Conservation (phyloP, 768 basidiomycete genomes). For the Mycena rebaudengoi region DNA sequence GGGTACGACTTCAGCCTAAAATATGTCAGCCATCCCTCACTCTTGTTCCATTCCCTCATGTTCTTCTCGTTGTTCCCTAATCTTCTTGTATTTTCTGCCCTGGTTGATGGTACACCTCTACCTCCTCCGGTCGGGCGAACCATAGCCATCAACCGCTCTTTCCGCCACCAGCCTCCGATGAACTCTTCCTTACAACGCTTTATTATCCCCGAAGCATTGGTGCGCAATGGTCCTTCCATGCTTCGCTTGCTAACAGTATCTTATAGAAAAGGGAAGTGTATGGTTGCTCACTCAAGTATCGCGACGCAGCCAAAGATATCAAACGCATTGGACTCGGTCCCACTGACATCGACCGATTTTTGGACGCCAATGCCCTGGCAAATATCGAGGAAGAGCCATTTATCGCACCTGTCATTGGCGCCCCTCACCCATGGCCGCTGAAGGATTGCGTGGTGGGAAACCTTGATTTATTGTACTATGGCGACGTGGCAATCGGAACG, state of each 20-base stretch:
- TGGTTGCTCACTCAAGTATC: slow-evolving; percentile 2
- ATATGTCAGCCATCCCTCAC: not conserved
- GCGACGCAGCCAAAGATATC: not conserved
- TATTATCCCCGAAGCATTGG: not conserved
- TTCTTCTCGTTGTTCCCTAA: not conserved
- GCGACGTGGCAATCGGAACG: slow-evolving; percentile 50
- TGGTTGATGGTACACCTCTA: slow-evolving; percentile 9
- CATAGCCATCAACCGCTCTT: slow-evolving; percentile 14
- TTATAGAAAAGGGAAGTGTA: slow-evolving; percentile 2
- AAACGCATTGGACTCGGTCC: too few species aligned
- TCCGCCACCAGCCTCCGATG: slow-evolving; percentile 3
- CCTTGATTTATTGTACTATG: slow-evolving; percentile 54
- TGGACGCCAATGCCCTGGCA: not conserved
- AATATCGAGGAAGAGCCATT: slow-evolving; percentile 17
- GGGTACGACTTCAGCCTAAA: not conserved
- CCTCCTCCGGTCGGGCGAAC: not conserved
- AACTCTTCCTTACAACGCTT: slow-evolving; percentile 10
- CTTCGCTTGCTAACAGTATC: not conserved
- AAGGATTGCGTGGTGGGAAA: slow-evolving; percentile 15
- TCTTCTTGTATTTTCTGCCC: slow-evolving; percentile 12
- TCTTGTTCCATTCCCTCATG: slow-evolving; percentile 6
- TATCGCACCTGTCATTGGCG: slow-evolving; percentile 27
- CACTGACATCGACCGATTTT: not conserved
- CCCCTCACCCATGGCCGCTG: not conserved
- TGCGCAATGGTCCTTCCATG: too few species aligned